Percentiles rank a stretch among this genome's conserved stretches.
Evolutionary conservation across 345 rosid species (phyloP).

Genomic region (Dovyalis caffra): DNA sequence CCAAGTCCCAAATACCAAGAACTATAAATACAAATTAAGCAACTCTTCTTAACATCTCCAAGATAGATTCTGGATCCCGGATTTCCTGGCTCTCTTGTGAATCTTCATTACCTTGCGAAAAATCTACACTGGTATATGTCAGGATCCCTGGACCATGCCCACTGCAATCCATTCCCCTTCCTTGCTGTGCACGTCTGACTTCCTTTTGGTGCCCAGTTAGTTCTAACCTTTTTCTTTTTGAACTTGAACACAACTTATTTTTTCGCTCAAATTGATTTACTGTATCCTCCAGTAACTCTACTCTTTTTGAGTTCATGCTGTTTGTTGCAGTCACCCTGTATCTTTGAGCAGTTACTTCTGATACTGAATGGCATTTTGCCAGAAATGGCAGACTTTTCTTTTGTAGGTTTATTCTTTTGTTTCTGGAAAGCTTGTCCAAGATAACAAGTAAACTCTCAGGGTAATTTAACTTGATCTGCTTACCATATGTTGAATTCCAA

Average conservation of each 20-base stretch:
- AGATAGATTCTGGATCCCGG: constrained; percentile 25
- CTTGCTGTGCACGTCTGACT: constrained; percentile 55
- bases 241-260: constrained; percentile 1
- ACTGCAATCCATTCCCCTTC: constrained; percentile 41
- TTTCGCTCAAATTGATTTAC: constrained; percentile 3
- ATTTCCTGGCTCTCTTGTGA: constrained; percentile 43
- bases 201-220: constrained; percentile 56
- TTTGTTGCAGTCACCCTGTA: constrained; percentile 36
- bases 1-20: neutral
- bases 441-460: constrained; percentile 45
- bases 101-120: constrained; percentile 47
- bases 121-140: constrained; percentile 49
- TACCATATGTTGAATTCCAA: constrained; percentile 52
- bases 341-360: constrained; percentile 16
- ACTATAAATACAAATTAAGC: neutral
- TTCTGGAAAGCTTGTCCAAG: constrained; percentile 49
- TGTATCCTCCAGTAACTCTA: constrained; percentile 20
- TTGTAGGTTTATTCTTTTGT: constrained; percentile 37
- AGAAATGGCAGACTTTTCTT: constrained; percentile 30
- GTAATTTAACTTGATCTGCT: constrained; percentile 40
- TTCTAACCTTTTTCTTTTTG: constrained; percentile 37
- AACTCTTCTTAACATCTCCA: constrained; percentile 32
- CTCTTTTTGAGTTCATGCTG: constrained; percentile 43
- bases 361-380: constrained; percentile 10
- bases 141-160: constrained; percentile 51